Percentiles rank a stretch among this genome's conserved stretches.
phyloP scores from a whole-genome alignment of 2,329 filamentous ascomycete genomes.

The Cryphonectria carpinicola region DNA sequence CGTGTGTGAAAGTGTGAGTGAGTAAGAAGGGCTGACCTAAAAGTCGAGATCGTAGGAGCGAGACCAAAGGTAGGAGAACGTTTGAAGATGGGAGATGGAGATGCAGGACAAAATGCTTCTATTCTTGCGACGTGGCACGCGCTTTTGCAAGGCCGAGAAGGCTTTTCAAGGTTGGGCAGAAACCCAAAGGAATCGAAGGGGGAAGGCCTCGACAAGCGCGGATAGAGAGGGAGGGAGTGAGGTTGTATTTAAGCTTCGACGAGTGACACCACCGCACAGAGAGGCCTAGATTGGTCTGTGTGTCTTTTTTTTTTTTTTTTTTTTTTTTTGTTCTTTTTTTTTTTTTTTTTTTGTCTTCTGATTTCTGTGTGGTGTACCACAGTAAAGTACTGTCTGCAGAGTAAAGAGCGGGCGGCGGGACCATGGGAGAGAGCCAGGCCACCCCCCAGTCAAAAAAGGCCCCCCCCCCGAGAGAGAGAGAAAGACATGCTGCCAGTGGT shows the following conservation, averaged over 20 bases:
- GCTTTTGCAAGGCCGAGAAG: neutral
- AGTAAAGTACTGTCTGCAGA: neutral
- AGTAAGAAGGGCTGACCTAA: neutral
- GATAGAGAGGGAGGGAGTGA: neutral
- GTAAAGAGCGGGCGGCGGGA: neutral
- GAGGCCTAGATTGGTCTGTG: conserved; percentile 7
- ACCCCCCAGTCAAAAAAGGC: neutral
- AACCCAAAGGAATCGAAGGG: neutral
- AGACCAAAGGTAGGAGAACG: neutral
- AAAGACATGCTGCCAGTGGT: neutral
- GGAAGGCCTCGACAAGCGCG: neutral
- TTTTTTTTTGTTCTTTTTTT: neutral
- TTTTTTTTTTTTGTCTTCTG: neutral
- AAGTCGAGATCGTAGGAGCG: neutral
- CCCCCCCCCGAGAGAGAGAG: neutral
- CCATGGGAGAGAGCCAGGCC: neutral
- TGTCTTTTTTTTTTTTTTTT: neutral
- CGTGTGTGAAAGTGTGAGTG: neutral
- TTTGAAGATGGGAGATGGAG: neutral
- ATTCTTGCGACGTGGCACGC: neutral
- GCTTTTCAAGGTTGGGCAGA: neutral
- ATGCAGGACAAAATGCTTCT: neutral
- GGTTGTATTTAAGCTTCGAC: conserved; percentile 20
- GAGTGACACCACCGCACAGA: neutral
- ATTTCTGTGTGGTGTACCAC: too few relatives aligned